Conservation (phyloP, 306 rosid species). For the Prinsepia uniflora region DNA sequence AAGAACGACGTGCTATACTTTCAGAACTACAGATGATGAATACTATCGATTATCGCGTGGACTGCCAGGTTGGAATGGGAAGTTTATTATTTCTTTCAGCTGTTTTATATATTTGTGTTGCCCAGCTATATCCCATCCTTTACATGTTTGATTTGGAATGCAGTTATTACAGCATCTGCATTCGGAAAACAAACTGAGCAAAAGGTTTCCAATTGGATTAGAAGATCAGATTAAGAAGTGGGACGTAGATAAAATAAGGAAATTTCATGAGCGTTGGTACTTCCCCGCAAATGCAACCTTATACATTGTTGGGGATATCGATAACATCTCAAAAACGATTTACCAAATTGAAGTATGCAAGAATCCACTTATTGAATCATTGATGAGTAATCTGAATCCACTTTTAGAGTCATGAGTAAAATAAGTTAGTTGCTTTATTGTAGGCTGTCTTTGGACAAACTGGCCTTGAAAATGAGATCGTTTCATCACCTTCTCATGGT, state of each 20-base stretch:
- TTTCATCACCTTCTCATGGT: conserved; percentile 62
- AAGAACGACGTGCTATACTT: conserved; percentile 94
- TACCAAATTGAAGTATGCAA: conserved; percentile 76
- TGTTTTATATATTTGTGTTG: conserved; percentile 23
- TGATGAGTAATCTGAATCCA: conserved; percentile 18
- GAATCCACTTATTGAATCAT: conserved; percentile 14
- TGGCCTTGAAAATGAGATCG: conserved; percentile 62
- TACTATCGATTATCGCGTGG: conserved; percentile 95
- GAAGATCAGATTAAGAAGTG: conserved; percentile 98
- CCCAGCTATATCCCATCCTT: conserved; percentile 20
- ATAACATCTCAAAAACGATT: conserved; percentile 71
- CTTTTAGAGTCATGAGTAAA: conserved; percentile 30
- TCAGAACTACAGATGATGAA: conserved; percentile 99
- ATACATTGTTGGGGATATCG: conserved; percentile 94
- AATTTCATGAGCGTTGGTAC: conserved; percentile 99
- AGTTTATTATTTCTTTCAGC: conserved; percentile 17
- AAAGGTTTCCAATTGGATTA: conserved; percentile 95
- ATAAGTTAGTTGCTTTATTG: conserved; percentile 20
- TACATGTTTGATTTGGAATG: conserved; percentile 23
- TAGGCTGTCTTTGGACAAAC: conserved; percentile 89
- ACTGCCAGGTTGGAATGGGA: conserved; percentile 73
- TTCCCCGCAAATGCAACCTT: conserved; percentile 98
- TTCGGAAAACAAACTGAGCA: conserved; percentile 99
- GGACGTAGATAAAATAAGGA: conserved; percentile 96
- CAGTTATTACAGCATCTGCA: conserved; percentile 95